Evolutionary conservation across 495 filamentous ascomycete genomes (phyloP), one percentile per base, ranked within the genome.

Genomic region (Aspergillus sclerotioniger): DNA sequence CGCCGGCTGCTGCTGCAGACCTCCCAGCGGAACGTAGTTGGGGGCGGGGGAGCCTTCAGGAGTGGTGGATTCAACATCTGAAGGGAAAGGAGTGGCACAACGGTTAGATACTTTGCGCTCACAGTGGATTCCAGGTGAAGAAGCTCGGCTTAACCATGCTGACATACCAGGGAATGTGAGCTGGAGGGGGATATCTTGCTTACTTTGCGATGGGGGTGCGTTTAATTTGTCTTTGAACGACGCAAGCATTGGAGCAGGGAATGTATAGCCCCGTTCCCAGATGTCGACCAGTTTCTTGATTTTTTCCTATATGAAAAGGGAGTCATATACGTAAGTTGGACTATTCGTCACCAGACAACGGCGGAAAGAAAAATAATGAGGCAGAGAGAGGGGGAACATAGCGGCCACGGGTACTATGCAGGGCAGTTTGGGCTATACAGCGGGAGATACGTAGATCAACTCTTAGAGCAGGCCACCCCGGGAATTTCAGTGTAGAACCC

Each of bases 221-320:
- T 81, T 87, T 68, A 96, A 73, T 72, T 90, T 94, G 67, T 91
- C 82, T 70, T 92, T 96, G 82, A 96, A 96, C 15, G 84, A 84
- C 47, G 82, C 81, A 66, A 98, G 82, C 87, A 96, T 88, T 32
- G 84, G 68, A 19, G 84, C 69, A 25, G 93, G 92, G 74, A 98
- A 98, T 28, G 92, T 98, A 67, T 85, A 85, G 55, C 90, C 91
- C 60, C 92, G 92, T 69, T 98, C 93, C 94, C 94, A 98, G 66
- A 98, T 98, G 70, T 96, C 91, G 76, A 97, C 79, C 66, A 98
- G 84, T 71, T 97, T 96, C 72, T 84, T 89, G 69, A 96, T 93
- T 81, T 96, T 97, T 73, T 94, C 92, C 92, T 96, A 90, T 63
- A 72, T 59, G 49, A 50, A 77, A 77, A 71, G 62, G 65, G 58